Conservation (phyloP, 78 protist genomes). For the Chrysochromulina parva region DNA sequence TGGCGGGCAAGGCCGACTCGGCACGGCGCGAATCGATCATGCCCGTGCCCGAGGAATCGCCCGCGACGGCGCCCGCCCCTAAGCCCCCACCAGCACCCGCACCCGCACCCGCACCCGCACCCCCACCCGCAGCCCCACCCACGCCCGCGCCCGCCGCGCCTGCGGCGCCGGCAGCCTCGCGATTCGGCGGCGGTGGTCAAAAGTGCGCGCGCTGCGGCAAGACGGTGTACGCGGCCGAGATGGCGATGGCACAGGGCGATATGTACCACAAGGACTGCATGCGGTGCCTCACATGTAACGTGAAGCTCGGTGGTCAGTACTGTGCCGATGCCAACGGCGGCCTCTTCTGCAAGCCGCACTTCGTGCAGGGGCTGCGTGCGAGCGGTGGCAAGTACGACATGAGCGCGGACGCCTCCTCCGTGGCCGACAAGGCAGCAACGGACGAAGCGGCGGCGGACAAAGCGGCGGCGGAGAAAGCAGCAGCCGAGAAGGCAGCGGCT, state of each 20-base stretch:
- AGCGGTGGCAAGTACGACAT: neutral
- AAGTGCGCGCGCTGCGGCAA: neutral
- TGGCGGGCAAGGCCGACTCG: neutral
- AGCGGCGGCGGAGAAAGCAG: no score
- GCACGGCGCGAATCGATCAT: neutral
- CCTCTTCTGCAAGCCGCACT: slow-evolving; percentile 7
- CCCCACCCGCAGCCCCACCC: neutral
- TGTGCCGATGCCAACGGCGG: neutral
- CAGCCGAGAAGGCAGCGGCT: no score
- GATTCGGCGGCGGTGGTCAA: slow-evolving; percentile 6
- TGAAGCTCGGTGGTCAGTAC: neutral
- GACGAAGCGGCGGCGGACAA: no score
- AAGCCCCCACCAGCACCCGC: neutral
- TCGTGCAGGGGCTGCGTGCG: slow-evolving; percentile 2
- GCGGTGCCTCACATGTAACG: neutral
- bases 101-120: neutral
- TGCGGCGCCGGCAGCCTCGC: neutral
- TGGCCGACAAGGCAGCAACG: no score
- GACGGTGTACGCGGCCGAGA: neutral
- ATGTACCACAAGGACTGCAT: neutral
- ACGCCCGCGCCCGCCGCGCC: neutral
- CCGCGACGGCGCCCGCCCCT: neutral
- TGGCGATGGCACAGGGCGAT: neutral
- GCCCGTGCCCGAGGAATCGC: neutral
- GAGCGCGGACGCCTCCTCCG: no score